Evolutionary conservation across 73 alveolate species (phyloP).

Genomic region (Effrenium voratum): DNA sequence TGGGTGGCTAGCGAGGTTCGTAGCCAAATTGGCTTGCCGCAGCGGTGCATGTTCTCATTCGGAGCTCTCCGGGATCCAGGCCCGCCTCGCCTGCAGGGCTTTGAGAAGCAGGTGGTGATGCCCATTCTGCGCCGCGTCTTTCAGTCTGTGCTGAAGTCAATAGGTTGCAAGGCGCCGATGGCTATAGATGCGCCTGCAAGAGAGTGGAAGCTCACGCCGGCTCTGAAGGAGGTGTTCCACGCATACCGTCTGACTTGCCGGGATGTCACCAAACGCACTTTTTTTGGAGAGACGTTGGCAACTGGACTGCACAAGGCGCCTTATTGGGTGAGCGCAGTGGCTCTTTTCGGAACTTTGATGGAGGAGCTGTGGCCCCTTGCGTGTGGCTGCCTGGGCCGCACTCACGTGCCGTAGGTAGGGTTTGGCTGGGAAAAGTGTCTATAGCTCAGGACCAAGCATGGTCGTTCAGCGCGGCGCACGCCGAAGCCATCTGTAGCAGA

Average conservation of each 20-base stretch:
- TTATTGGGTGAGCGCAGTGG: background rate
- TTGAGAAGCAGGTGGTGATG: background rate
- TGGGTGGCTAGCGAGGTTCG: background rate
- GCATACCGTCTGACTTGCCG: background rate
- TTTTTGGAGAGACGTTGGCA: background rate
- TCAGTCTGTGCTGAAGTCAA: background rate
- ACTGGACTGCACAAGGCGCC: background rate
- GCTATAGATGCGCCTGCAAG: background rate
- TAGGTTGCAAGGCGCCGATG: background rate
- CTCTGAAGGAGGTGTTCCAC: background rate
- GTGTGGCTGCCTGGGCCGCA: too few species aligned
- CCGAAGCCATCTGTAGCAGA: background rate
- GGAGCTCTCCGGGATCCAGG: constrained; percentile 17
- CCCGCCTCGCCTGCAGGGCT: background rate
- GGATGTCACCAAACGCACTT: background rate
- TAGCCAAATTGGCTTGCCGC: background rate
- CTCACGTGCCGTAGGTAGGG: too few species aligned
- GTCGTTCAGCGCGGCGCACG: background rate
- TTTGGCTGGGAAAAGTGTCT: too few species aligned
- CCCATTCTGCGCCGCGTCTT: constrained; percentile 14
- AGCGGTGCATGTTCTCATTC: background rate
- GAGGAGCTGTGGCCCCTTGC: background rate
- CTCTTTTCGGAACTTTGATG: background rate
- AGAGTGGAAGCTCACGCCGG: background rate
- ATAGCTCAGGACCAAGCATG: too few species aligned